Percentiles rank a stretch among this genome's conserved stretches.
phyloP scores from a whole-genome alignment of 768 basidiomycete genomes.

The Piloderma croceum region DNA sequence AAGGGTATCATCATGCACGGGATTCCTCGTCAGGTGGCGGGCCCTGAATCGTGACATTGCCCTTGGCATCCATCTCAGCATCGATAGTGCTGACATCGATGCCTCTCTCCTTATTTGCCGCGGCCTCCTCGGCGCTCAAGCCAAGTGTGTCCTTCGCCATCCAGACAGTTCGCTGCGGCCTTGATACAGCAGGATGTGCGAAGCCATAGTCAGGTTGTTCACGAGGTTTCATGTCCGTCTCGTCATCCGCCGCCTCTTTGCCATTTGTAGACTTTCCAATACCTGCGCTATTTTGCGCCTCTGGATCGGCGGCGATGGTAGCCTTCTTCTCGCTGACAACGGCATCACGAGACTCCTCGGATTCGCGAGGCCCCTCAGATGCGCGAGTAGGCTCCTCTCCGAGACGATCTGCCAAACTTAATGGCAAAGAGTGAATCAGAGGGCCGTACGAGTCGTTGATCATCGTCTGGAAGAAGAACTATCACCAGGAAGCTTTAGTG shows the following conservation, averaged over 20 bases:
- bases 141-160: constrained; percentile 71
- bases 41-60: constrained; percentile 50
- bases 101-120: constrained; percentile 45
- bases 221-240: constrained; percentile 15
- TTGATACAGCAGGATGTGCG: constrained; percentile 74
- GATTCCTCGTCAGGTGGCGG: constrained; percentile 33
- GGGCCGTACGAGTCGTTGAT: constrained; percentile 79
- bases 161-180: constrained; percentile 80
- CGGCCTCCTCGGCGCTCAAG: constrained; percentile 58
- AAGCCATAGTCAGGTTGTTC: constrained; percentile 54
- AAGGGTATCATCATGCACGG: no score
- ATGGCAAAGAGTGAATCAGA: constrained; percentile 67
- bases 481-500: not conserved
- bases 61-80: constrained; percentile 57
- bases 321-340: constrained; percentile 6
- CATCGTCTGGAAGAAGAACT: constrained; percentile 70
- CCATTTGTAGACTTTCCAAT: constrained; percentile 1
- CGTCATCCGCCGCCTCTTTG: constrained; percentile 12
- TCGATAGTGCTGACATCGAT: constrained; percentile 44
- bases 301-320: constrained; percentile 6
- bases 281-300: constrained; percentile 5
- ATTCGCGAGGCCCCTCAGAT: constrained; percentile 11
- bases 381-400: constrained; percentile 13
- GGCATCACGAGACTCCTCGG: constrained; percentile 9
- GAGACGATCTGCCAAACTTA: constrained; percentile 70